Base-by-base conservation (phyloP, 2,329 filamentous ascomycete genomes). In the Penicillium sp. region DNA sequence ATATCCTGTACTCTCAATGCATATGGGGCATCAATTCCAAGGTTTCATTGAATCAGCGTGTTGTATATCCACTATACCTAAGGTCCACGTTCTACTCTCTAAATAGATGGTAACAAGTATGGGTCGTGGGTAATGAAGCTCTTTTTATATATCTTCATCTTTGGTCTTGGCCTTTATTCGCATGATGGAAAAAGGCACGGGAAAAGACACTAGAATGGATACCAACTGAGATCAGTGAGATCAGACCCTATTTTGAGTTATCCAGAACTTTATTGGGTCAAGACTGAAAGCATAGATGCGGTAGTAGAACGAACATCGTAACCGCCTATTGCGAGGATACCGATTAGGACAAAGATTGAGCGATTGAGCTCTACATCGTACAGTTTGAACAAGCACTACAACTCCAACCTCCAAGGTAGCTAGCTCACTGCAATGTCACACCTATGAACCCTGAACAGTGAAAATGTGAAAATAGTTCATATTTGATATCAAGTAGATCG, bases 1-100 rank as follows among this genome's bases (percentile, higher is more conserved):
- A 69, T 69, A 69, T 69, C 61, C 66, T 68, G 65, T 67, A 67
- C 61, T 66, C 61, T 66, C 61, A 62, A 68, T 66, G 63, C 64
- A 67, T 64, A 65, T 63, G 61, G 60, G 58, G 54, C 63, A 62
- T 59, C 56, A 60, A 47, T 54, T 60, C 52, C 25, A 59, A 57
- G 49, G 9, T 51, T 59, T 50, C 41, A 43, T 45, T 42, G 42
- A 7, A 52, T 25, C 19, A 45, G 27, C 25, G 50, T 52, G 37
- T 33, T 23, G 17, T 21, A 6, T 6, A 25, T 25, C n/a, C 5
- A 35, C 23, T 17, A 33, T 33, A 33, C 5, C 31, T 5, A 13
- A 6, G n/a, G 25, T 3, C 8, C 15, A 25, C 15, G 9, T 48
- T n/a, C 9, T 48, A 25, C 29, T 29, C 9, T 37, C 25, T 19